These are phyloP conservation scores for Fraxinus sp. DNA, from an alignment of 305 asterid genomes.

Conservation along the genomic window DNA sequence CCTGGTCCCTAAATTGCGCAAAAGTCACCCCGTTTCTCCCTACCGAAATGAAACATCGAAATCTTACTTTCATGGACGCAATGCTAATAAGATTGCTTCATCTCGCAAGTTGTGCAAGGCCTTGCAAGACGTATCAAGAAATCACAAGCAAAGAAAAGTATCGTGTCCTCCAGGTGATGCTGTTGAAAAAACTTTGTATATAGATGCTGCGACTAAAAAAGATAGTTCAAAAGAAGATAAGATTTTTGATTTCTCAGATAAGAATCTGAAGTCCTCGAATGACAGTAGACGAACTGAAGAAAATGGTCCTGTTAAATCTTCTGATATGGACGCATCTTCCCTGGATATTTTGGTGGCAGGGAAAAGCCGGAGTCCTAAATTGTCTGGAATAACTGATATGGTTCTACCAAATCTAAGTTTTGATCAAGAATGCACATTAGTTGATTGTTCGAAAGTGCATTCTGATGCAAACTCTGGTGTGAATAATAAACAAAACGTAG, in stretches of 20 bases:
- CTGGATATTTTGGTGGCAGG: conserved; percentile 19
- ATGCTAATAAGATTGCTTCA: conserved; percentile 48
- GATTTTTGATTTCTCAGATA: conserved; percentile 21
- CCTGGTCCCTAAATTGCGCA: conserved; percentile 15
- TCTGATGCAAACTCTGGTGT: conserved; percentile 23
- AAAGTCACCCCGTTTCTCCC: neutral
- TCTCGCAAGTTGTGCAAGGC: conserved; percentile 50
- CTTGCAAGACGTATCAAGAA: conserved; percentile 54
- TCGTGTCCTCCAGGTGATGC: conserved; percentile 30
- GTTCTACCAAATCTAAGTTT: conserved; percentile 20
- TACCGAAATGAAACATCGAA: neutral
- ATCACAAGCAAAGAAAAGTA: conserved; percentile 35
- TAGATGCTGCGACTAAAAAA: conserved; percentile 45
- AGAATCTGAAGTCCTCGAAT: conserved; percentile 19
- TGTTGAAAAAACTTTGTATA: conserved; percentile 57
- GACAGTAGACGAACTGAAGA: conserved; percentile 28
- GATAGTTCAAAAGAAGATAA: conserved; percentile 30
- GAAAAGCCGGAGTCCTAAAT: conserved; percentile 27
- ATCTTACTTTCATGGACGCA: neutral
- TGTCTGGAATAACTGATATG: conserved; percentile 18
- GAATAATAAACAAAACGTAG: conserved; percentile 20
- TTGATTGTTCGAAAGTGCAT: conserved; percentile 13
- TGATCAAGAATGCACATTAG: conserved; percentile 22
- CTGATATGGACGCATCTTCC: conserved; percentile 17
- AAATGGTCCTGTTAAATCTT: conserved; percentile 8